Evolutionary conservation across 2,329 filamentous ascomycete species (phyloP), one percentile per base, ranked within the genome.

Genomic region (Trichoderma breve): DNA sequence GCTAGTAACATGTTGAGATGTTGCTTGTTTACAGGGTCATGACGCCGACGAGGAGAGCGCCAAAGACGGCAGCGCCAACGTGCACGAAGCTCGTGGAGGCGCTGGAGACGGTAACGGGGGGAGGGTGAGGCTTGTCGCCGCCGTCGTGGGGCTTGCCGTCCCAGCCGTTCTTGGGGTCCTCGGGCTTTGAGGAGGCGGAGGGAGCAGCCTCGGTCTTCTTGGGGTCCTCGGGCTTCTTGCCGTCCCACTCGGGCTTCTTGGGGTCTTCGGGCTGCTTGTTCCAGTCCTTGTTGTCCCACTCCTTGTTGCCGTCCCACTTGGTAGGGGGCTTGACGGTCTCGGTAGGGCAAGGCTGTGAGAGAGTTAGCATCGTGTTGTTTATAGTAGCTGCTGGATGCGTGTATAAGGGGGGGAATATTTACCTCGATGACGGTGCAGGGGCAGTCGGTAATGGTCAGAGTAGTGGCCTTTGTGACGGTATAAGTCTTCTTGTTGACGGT

Each of bases 361-460:
- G 9, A 34, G 28, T 55, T 55, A 55, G 21, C 28, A 58, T 39
- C 28, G 32, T 39, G 3, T 6, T 39, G 36, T 39, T 39, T 39
- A 15, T 0, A 39, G 36, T 18, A 18, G 34, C 14, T 58, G 9
- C 0, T 34, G 11, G 4, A 4, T 34, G 12, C 14, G 32, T 36
- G 26, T 15, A 14, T 47, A 6, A 21, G 9, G 21, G 55, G 21
- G 14, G 77, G 53, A 81, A 73, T 61, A 53, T 75, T 72, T 74
- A 79, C 79, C 79, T 81, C 76, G 70, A 76, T 74, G 66, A 82
- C 73, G 58, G 86, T 87, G 82, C 86, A 88, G 72, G 86, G 85
- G 80, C 86, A 88, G 78, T 87, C 81, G 47, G 82, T 84, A 71
- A 91, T 84, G 76, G 86, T 89, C 74, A 89, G 80, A 70, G 85